A percentile compares a stretch with the other conserved stretches of the same genome.
phyloP scores from a whole-genome alignment of 345 rosid species.

The Tarenaya hassleriana region DNA sequence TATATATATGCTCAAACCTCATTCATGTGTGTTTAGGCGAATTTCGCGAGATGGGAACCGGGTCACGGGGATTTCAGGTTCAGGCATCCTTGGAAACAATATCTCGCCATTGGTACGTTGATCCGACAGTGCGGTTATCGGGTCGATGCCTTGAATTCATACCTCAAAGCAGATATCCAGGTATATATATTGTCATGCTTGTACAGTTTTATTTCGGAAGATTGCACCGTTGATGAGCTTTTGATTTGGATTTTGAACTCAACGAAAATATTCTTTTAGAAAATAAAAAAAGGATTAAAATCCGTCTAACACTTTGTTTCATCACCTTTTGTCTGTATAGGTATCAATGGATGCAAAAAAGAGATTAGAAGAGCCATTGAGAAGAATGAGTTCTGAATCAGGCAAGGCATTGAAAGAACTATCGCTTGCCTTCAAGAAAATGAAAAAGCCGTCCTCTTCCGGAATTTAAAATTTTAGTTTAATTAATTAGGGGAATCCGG shows the following conservation, averaged over 20 bases:
- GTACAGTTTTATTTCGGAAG: too few species aligned
- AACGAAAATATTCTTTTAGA: too few species aligned
- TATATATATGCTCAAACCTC: too few species aligned
- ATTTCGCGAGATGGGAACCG: slow-evolving; percentile 87
- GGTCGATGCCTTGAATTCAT: slow-evolving; percentile 53
- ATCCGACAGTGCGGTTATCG: slow-evolving; percentile 56
- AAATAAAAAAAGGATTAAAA: too few species aligned
- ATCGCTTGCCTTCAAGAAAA: slow-evolving; percentile 39
- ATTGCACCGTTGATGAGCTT: too few species aligned
- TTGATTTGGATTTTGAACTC: too few species aligned
- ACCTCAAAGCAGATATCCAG: slow-evolving; percentile 35
- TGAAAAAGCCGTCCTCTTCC: slow-evolving; percentile 35
- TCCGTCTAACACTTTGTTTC: not conserved
- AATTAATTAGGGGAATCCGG: slow-evolving; percentile 36
- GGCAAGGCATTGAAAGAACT: slow-evolving; percentile 54
- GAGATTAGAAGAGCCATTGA: slow-evolving; percentile 37
- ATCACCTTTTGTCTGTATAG: too few species aligned
- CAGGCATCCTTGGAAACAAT: slow-evolving; percentile 75
- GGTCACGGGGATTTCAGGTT: slow-evolving; percentile 62
- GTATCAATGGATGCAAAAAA: slow-evolving; percentile 31
- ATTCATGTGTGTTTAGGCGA: slow-evolving; percentile 56
- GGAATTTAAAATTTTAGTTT: slow-evolving; percentile 39
- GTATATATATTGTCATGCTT: too few species aligned
- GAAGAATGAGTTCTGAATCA: slow-evolving; percentile 41
- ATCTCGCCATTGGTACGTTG: slow-evolving; percentile 43